Evolutionary conservation across 331 rosid species (phyloP), one percentile per base, ranked within the genome.

Genomic region (Acacia pycnantha): DNA sequence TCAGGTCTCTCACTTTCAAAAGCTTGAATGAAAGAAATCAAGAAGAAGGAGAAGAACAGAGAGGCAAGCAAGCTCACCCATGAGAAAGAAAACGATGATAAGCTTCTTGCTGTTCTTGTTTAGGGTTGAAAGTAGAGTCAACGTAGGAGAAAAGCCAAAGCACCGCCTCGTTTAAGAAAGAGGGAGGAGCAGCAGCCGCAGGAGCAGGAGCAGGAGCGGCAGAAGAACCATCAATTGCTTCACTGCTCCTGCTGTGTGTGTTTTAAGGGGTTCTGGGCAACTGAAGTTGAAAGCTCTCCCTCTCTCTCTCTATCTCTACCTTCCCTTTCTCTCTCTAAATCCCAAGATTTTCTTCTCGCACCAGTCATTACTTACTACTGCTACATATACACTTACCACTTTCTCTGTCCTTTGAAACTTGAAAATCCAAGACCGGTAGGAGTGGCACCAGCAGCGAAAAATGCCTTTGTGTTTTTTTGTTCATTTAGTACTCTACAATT

Each of bases 241-340:
- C 89, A 53, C 89, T 73, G 53, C 89, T 67, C 82, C 86, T 84
- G 68, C 79, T 41, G 73, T 46, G 66, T 40, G 70, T 26, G 66
- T 84, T 85, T 83, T 81, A 84, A 88, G 84, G 87, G 89, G 87
- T 70, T 85, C 86, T 82, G 91, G 79, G 88, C 86, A 83, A 62
- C 82, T 84, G 89, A 81, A 84, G 88, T 87, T 64, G 77, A 86
- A 29, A 81, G 68, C 82, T 29, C 3, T 70, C 77, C 31, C 50
- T 73, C 58, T 61, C 79, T 29, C 50, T 73, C 62, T 46, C 59
- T 18, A 66, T 77, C n/a, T 3, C 35, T 1, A 37, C 27, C 7
- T 8, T 1, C 13, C 59, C 81, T 44, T 33, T 67, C 69, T 54
- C 67, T 31, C 74, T 84, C 51, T 35, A 26, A 21, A 10, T 48